Evolutionary conservation across 306 rosid species (phyloP).

Genomic region (Medicago ruthenica): DNA sequence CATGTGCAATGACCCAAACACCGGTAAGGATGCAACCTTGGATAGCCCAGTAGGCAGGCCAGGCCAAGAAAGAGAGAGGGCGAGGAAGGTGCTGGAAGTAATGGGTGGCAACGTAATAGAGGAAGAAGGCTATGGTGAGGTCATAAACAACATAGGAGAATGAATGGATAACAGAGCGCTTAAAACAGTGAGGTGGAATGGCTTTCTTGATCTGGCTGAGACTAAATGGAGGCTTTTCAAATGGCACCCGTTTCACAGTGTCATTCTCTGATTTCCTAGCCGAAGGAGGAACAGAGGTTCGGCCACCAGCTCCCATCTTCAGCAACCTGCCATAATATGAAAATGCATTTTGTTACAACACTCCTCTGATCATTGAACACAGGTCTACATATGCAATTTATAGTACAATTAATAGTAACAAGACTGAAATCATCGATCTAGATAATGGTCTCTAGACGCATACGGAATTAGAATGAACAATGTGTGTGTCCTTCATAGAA

Average conservation of each 20-base stretch:
- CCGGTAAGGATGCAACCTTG: conserved; percentile 94
- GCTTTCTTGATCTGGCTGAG: conserved; percentile 79
- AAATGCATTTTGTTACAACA: conserved; percentile 11
- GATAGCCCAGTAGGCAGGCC: conserved; percentile 72
- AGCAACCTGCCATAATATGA: conserved; percentile 50
- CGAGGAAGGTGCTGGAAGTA: conserved; percentile 58
- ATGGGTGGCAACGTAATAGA: conserved; percentile 68
- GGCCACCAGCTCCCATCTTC: conserved; percentile 96
- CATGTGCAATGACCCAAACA: conserved; percentile 95
- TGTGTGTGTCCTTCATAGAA: background rate
- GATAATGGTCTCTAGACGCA: background rate
- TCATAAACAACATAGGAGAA: conserved; percentile 77
- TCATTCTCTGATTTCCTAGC: conserved; percentile 54
- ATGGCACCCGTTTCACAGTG: conserved; percentile 68
- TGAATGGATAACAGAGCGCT: conserved; percentile 75
- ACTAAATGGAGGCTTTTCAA: conserved; percentile 70
- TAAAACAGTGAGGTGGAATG: conserved; percentile 85
- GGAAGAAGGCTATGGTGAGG: conserved; percentile 56
- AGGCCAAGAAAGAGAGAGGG: conserved; percentile 59
- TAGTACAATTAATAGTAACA: background rate
- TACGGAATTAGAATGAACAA: background rate
- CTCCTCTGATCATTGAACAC: background rate
- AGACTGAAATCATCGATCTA: conserved; percentile 25
- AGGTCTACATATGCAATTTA: background rate
- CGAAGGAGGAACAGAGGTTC: conserved; percentile 65